These are phyloP conservation scores for Ceratobasidium sp. DNA, from an alignment of 1,284 basidiomycete genomes.

Conservation along the genomic window DNA sequence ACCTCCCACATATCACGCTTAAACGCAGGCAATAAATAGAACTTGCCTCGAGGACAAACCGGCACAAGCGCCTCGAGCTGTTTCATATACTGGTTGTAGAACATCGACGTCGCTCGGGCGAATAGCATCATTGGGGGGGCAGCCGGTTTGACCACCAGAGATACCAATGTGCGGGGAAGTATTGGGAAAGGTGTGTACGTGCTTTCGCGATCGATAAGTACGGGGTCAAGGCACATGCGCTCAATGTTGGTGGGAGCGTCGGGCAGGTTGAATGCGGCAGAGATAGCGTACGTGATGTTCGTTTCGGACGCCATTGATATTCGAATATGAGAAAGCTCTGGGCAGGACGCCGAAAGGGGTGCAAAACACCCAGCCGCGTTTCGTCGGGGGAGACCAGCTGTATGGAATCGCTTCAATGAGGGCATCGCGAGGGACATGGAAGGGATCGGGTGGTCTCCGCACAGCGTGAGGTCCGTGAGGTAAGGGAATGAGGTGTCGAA, in stretches of 20 bases:
- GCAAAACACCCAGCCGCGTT: conserved; percentile 39
- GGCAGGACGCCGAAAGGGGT: conserved; percentile 16
- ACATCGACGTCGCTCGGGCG: conserved; percentile 32
- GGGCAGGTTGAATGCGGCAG: conserved; percentile 29
- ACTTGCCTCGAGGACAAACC: conserved; percentile 21
- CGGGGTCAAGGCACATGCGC: conserved; percentile 34
- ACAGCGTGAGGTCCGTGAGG: conserved; percentile 26
- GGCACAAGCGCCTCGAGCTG: conserved; percentile 31
- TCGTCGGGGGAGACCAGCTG: conserved; percentile 13
- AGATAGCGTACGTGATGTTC: conserved; percentile 28
- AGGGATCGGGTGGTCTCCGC: conserved; percentile 30
- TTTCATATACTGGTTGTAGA: conserved; percentile 37
- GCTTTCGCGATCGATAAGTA: background rate
- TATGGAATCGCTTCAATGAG: conserved; percentile 18
- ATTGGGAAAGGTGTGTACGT: conserved; percentile 25
- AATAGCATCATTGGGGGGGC: conserved; percentile 26
- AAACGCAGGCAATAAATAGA: conserved; percentile 14
- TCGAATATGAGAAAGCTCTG: conserved; percentile 32
- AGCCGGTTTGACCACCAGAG: conserved; percentile 34
- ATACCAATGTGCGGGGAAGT: conserved; percentile 10
- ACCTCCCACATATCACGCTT: conserved; percentile 37
- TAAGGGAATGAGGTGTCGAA: conserved; percentile 32
- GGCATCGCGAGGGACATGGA: conserved; percentile 12
- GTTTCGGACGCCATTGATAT: conserved; percentile 34
- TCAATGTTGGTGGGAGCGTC: conserved; percentile 18